Conservation (phyloP, 2,329 filamentous ascomycete genomes). For the Drechslerella stenobrocha region DNA sequence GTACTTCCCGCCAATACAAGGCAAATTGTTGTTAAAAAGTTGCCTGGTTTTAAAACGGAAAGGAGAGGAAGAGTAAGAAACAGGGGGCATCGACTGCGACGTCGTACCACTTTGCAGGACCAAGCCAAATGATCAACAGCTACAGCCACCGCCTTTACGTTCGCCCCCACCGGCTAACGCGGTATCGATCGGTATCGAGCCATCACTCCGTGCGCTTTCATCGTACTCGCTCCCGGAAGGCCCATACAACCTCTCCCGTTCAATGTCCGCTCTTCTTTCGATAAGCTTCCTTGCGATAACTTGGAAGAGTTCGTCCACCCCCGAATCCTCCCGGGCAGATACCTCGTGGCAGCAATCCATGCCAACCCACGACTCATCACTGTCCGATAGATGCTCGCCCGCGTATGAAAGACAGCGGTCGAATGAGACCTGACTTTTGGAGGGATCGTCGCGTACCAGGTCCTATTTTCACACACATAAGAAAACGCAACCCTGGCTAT, state of each 20-base stretch:
- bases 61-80: background rate
- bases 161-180: slow-evolving; percentile 8
- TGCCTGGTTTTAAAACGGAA: background rate
- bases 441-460: slow-evolving; percentile 81
- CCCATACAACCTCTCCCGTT: slow-evolving; percentile 49
- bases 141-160: slow-evolving; percentile 28
- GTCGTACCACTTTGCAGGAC: background rate
- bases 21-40: no score
- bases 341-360: slow-evolving; percentile 99
- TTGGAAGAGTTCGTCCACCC: slow-evolving; percentile 93
- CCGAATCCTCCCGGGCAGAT: slow-evolving; percentile 65
- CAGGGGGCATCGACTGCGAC: no score
- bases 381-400: slow-evolving; percentile 58
- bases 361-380: slow-evolving; percentile 63
- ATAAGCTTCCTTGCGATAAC: slow-evolving; percentile 82
- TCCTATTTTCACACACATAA: slow-evolving; percentile 59
- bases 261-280: slow-evolving; percentile 61
- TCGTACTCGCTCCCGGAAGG: slow-evolving; percentile 34
- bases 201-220: slow-evolving; percentile 30
- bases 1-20: no score
- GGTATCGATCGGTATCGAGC: slow-evolving; percentile 27
- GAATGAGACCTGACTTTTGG: slow-evolving; percentile 80
- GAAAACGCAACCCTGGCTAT: background rate
- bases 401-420: slow-evolving; percentile 95
- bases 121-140: slow-evolving; percentile 11